phyloP scores from a whole-genome alignment of 2,329 filamentous ascomycete species.

The Exophiala sp. region DNA sequence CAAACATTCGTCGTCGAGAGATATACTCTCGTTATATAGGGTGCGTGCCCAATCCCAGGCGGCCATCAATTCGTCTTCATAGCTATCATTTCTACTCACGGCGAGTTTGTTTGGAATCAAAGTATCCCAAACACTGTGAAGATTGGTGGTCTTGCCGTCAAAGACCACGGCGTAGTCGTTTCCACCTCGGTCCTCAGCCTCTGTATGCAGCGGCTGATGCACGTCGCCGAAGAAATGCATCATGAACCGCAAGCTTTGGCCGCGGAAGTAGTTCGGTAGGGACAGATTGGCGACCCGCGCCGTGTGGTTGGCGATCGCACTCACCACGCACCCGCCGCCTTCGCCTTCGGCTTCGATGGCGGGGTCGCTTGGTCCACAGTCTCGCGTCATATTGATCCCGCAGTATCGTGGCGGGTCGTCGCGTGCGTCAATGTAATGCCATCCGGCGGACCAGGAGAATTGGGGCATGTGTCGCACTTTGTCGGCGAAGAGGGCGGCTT shows the following conservation, averaged over 20 bases:
- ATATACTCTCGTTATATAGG: constrained; percentile 38
- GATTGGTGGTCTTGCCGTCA: constrained; percentile 53
- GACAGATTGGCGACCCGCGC: constrained; percentile 37
- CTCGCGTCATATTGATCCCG: constrained; percentile 37
- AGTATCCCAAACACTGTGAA: constrained; percentile 69
- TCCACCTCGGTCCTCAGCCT: constrained; percentile 58
- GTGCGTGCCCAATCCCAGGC: too few relatives aligned
- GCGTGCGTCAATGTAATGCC: constrained; percentile 30
- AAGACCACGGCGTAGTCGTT: constrained; percentile 63
- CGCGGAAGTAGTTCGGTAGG: constrained; percentile 29
- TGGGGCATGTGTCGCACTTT: constrained; percentile 27
- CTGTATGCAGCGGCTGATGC: constrained; percentile 62
- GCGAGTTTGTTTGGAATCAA: constrained; percentile 25
- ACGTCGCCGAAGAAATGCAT: constrained; percentile 63
- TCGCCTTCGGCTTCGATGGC: too few relatives aligned
- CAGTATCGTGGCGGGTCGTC: constrained; percentile 25
- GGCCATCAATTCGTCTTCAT: too few relatives aligned
- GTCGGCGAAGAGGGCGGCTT: constrained; percentile 29
- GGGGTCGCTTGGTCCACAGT: constrained; percentile 39
- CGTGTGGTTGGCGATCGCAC: constrained; percentile 49
- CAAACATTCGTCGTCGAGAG: constrained; percentile 15
- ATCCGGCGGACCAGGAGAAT: constrained; percentile 25
- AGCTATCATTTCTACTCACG: not conserved
- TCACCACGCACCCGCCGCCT: constrained; percentile 42
- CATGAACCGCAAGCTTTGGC: constrained; percentile 45